Base-by-base conservation (phyloP, 2,329 filamentous ascomycete species). In the Chaetomium strumarium region DNA sequence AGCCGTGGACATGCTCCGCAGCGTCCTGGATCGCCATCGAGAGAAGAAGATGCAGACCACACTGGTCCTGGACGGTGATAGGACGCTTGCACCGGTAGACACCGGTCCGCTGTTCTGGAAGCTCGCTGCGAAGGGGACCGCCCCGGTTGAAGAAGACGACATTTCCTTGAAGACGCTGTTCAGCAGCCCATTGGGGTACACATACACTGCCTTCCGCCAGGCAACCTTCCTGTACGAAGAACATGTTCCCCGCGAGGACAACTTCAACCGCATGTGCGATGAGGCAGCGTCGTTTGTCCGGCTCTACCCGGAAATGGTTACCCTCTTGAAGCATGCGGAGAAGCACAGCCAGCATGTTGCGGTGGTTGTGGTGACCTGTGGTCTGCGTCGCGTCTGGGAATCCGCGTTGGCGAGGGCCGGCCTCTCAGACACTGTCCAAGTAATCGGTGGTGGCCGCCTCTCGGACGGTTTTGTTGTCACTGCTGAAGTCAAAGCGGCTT, bases 11-110 rank as follows among this genome's bases (percentile, higher is more conserved):
- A 57, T 36, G 12, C 53, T 79, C 1, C 70, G 75, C 19, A 37
- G 63, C 1, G 54, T 67, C 8, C 16, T 77, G 9, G 13, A 33
- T 9, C 36, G n/a, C 12, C 45, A 16, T 2, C 38, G 49, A 7
- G 16, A 40, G 11, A 53, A 49, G 7, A 38, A 58, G 2, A 46
- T 72, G 9, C 59, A 77, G 41, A 79, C 70, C 0, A 64, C 79
- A 42, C 46, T 85, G 14, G 73, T 84, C 0, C 43, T 86, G 2
- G 82, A 86, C 55, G 81, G 66, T 0, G 81, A 85, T 62, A 76
- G 66, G 56, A 85, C 80, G 0, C 63, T 86, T 49, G 64, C 72
- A 5, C 51, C 72, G 1, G 57, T 72, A 12, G 81, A 85, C 55
- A 75, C 74, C 5, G 75, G 76, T 0, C 49, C 36, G 0, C 37